Evolutionary conservation across 345 rosid genomes (phyloP).

Genomic region (Brassica carinata): DNA sequence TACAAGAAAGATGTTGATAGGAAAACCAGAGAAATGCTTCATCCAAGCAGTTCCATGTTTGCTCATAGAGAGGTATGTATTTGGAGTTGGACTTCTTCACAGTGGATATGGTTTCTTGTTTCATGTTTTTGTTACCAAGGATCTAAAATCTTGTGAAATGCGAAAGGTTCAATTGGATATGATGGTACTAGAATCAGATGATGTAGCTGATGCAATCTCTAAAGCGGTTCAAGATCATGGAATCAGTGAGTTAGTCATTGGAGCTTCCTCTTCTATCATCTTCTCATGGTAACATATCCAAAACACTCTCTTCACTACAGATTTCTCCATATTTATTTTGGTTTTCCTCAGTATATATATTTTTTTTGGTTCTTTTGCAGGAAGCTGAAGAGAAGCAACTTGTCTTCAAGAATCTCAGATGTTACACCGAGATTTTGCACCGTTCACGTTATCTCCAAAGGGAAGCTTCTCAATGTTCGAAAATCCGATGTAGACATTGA

Average conservation of each 20-base stretch:
- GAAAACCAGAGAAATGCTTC: conserved; percentile 61
- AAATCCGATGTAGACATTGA: conserved; percentile 63
- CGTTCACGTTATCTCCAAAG: conserved; percentile 71
- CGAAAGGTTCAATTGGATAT: conserved; percentile 66
- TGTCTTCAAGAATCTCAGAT: conserved; percentile 65
- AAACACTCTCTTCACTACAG: not conserved
- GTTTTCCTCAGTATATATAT: not conserved
- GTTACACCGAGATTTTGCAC: conserved; percentile 68
- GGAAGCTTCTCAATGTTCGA: conserved; percentile 68
- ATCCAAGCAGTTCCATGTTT: conserved; percentile 69
- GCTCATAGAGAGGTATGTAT: conserved; percentile 57
- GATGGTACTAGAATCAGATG: conserved; percentile 63
- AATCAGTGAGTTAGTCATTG: conserved; percentile 74
- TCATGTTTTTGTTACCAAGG: not conserved
- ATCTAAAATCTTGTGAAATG: conserved; percentile 25
- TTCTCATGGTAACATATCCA: conserved; percentile 59
- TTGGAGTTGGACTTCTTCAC: not conserved
- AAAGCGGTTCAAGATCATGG: conserved; percentile 58
- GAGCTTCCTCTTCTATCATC: conserved; percentile 67
- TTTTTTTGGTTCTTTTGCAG: conserved; percentile 5
- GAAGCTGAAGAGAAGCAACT: conserved; percentile 45
- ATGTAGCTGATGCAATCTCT: conserved; percentile 70
- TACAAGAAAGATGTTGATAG: conserved; percentile 76
- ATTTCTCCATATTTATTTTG: not conserved
- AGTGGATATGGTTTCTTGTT: conserved; percentile 4